Evolutionary conservation across 148 eudicot genomes (phyloP).

Genomic region (Chenopodium suecicum): DNA sequence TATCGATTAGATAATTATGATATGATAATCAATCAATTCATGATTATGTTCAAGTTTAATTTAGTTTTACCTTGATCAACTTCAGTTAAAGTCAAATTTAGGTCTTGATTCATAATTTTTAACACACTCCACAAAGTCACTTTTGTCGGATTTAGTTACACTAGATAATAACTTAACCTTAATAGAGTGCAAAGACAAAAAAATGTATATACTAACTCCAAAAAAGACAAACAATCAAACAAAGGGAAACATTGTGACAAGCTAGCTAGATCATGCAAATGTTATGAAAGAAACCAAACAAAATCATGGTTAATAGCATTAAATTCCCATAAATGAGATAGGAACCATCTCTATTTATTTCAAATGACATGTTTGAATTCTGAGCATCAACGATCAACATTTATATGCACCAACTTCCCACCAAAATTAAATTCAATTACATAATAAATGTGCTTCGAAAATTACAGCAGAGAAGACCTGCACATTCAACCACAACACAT

Average conservation of each 20-base stretch:
- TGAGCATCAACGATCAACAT: conserved; percentile 1
- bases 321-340: neutral
- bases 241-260: no score
- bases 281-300: neutral
- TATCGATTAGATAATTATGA: no score
- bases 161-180: neutral
- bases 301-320: neutral
- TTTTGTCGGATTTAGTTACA: no score
- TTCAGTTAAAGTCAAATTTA: no score
- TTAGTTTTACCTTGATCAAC: no score
- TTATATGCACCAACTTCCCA: conserved; percentile 19
- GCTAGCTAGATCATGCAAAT: neutral
- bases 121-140: neutral
- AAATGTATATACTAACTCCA: neutral
- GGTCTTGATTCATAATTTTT: no score
- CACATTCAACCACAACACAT: neutral
- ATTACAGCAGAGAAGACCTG: neutral
- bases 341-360: conserved; percentile 3
- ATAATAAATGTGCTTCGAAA: neutral
- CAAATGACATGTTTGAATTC: conserved; percentile 21
- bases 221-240: neutral
- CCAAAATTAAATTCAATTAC: conserved; percentile 3
- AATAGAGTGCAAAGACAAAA: neutral
- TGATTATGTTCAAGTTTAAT: no score
- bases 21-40: no score